Conservation (phyloP, 2,329 filamentous ascomycete species). For the Arthroderma uncinatum region DNA sequence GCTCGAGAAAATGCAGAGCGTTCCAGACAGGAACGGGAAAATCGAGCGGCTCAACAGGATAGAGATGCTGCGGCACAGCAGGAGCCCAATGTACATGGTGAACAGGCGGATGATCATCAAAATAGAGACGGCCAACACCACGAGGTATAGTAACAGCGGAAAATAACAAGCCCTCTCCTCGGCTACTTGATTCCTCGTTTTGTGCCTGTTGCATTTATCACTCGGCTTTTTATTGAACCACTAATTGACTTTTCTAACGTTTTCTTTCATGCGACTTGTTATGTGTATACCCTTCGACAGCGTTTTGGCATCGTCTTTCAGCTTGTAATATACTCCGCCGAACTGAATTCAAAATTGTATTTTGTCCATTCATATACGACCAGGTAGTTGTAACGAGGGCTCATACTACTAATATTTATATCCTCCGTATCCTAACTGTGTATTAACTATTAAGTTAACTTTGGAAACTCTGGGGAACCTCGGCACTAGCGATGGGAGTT, state of each 20-base stretch:
- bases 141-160: not conserved
- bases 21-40: conserved; percentile 7
- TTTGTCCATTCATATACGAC: not conserved
- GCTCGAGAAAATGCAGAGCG: conserved; percentile 13
- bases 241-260: not conserved
- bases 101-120: not conserved
- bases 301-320: not conserved
- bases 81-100: not conserved
- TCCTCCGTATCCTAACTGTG: not conserved
- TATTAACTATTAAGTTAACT: not conserved
- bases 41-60: conserved; percentile 4
- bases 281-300: conserved; percentile 1
- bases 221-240: not conserved
- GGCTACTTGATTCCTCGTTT: not conserved
- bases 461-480: not conserved
- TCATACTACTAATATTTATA: not conserved
- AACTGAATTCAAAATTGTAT: not conserved
- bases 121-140: not conserved
- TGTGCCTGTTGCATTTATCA: not conserved
- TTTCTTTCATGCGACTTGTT: not conserved
- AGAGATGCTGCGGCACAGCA: not conserved
- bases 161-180: not conserved
- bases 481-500: not conserved
- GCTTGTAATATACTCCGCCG: not conserved
- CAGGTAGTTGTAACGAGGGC: not conserved